Conservation (phyloP, 192 early-diverging fungal species). For the Rhizoclosmatium sp. region DNA sequence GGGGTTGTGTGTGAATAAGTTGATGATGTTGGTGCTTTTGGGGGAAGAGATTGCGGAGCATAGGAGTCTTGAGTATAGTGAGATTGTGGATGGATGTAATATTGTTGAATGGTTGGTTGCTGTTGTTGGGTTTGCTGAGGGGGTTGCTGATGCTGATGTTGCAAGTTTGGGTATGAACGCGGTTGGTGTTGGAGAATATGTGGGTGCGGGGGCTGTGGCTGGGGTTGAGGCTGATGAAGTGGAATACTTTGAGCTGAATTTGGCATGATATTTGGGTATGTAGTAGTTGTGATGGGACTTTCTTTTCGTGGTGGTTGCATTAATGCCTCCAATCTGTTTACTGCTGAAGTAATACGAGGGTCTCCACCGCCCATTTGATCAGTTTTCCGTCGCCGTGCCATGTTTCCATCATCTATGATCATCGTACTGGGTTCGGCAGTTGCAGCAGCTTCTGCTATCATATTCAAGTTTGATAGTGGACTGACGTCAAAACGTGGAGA, state of each 20-base stretch:
- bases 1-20: background rate
- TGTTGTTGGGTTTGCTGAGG: background rate
- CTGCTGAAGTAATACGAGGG: constrained; percentile 9
- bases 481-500: background rate
- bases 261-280: background rate
- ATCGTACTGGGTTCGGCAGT: constrained; percentile 10
- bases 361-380: background rate
- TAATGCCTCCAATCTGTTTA: background rate
- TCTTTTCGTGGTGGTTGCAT: constrained; percentile 12
- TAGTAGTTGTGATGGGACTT: background rate
- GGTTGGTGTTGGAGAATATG: background rate
- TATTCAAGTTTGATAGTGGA: constrained; percentile 25
- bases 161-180: background rate
- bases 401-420: background rate
- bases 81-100: background rate
- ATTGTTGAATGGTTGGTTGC: background rate
- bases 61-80: background rate
- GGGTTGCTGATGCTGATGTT: background rate
- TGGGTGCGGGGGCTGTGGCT: background rate
- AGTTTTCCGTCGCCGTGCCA: background rate
- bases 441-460: constrained; percentile 34
- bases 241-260: background rate
- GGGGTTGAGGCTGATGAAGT: background rate
- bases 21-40: background rate
- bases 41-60: background rate